Evolutionary conservation across 768 basidiomycete genomes (phyloP), one percentile per base, ranked within the genome.

Genomic region (Hemileccinum impolitum): DNA sequence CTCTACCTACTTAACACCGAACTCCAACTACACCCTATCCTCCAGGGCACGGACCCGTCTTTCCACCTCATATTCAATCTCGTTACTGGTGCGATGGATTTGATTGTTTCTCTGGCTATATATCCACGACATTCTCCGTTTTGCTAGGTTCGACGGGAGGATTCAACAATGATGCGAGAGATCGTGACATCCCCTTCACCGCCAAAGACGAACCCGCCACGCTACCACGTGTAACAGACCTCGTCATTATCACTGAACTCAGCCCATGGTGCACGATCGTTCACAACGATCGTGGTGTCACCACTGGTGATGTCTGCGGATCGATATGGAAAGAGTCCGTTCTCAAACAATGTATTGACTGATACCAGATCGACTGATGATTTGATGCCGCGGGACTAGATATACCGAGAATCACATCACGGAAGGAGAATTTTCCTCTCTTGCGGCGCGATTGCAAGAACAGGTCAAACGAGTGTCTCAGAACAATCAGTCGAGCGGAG

Each of bases 181-280:
- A 83, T 59, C 74, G 78, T 6, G 82, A 86, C 53, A 65, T 84
- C 19, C 72, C 79, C 2, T 77, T 78, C 59, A 66, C 66, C 1
- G 62, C 66, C 25, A 81, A 81, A 55, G 78, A 81, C 57, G 79
- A 85, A 57, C 84, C 84, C 6, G 84, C 84, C 26, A 84, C 84
- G 3, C 71, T 85, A n/a, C 84, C 84, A 2, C 81, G 84, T 41
- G 77, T 84, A 21, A 68, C 68, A 17, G 76, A 82, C 48, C 70
- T 85, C 49, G 76, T 79, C 46, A 70, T 86, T 49, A 79, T 85
- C 56, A 78, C 78, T 12, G 72, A 75, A 39, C 70, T 75, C 37
- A 84, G 79, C 38, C 90, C 90, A 2, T 92, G 90, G 90, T 87
- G 85, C 62, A 87, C 85, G 7, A 81, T 81, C 48, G 75, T 88